Evolutionary conservation across 495 filamentous ascomycete species (phyloP).

Genomic region (Umbilicaria muhlenbergii): DNA sequence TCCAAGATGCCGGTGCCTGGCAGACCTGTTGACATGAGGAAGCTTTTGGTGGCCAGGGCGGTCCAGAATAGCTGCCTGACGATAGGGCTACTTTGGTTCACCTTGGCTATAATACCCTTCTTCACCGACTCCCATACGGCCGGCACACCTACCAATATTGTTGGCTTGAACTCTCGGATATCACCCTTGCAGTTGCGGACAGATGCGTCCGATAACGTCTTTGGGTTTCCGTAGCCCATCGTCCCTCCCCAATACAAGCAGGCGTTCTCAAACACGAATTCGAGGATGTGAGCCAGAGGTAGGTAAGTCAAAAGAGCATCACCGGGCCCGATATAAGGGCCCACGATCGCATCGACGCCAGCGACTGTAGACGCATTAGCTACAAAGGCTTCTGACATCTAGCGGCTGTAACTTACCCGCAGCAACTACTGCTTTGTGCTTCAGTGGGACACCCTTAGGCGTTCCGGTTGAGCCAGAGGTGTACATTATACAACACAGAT

Average conservation of each 20-base stretch:
- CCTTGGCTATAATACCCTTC: constrained; percentile 85
- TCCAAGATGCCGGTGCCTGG: constrained; percentile 48
- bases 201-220: constrained; percentile 77
- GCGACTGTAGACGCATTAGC: constrained; percentile 40
- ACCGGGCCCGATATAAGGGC: constrained; percentile 69
- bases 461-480: constrained; percentile 95
- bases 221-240: constrained; percentile 94
- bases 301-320: constrained; percentile 86
- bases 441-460: constrained; percentile 88
- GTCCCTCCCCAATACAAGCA: constrained; percentile 86
- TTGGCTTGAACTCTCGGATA: constrained; percentile 85
- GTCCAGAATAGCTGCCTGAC: constrained; percentile 85
- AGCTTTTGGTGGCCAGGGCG: constrained; percentile 68
- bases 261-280: constrained; percentile 94
- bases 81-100: constrained; percentile 57
- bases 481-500: constrained; percentile 98
- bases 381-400: background rate
- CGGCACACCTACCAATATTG: constrained; percentile 84
- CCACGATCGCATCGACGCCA: constrained; percentile 75
- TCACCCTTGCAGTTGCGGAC: constrained; percentile 92
- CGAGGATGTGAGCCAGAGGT: constrained; percentile 87
- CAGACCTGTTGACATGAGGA: constrained; percentile 58
- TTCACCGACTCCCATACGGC: constrained; percentile 97
- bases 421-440: constrained; percentile 77
- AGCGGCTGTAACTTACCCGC: constrained; percentile 43